These are phyloP conservation scores for Avicennia marina DNA, from an alignment of 257 asterid species.

Conservation along the genomic window DNA sequence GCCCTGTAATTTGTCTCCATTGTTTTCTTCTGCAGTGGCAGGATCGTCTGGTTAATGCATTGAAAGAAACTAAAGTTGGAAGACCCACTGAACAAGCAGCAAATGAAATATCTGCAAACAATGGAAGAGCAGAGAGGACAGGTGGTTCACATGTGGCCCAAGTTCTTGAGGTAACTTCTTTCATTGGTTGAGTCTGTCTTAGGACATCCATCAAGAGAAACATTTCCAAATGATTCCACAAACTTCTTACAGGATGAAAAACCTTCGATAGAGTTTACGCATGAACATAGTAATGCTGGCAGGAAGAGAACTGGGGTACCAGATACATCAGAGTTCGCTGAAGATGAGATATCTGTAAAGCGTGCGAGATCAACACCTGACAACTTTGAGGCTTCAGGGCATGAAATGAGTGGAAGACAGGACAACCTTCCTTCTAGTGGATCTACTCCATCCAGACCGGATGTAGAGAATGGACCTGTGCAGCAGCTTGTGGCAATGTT, in stretches of 20 bases:
- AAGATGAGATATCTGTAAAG: constrained; percentile 57
- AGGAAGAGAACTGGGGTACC: constrained; percentile 61
- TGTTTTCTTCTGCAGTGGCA: constrained; percentile 63
- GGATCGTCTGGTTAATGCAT: constrained; percentile 79
- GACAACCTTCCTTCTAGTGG: constrained; percentile 35
- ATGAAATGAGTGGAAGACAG: constrained; percentile 40
- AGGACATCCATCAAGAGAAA: constrained; percentile 14
- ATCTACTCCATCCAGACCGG: constrained; percentile 35
- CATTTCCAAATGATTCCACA: constrained; percentile 16
- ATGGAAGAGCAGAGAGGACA: constrained; percentile 39
- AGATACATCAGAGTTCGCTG: constrained; percentile 35
- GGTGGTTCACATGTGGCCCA: constrained; percentile 33
- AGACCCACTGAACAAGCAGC: constrained; percentile 35
- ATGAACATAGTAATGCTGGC: constrained; percentile 35
- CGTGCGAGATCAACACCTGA: constrained; percentile 53
- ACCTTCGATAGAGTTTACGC: constrained; percentile 34
- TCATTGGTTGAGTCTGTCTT: constrained; percentile 20
- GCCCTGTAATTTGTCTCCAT: constrained; percentile 4
- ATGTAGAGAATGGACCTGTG: constrained; percentile 72
- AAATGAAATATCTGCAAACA: constrained; percentile 31
- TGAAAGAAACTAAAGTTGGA: constrained; percentile 56
- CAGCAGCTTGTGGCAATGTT: constrained; percentile 98
- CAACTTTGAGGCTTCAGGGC: constrained; percentile 38
- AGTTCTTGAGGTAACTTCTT: constrained; percentile 33
- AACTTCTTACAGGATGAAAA: constrained; percentile 59